Evolutionary conservation across 2,329 filamentous ascomycete species (phyloP).

Genomic region (Penicillium polonicum): DNA sequence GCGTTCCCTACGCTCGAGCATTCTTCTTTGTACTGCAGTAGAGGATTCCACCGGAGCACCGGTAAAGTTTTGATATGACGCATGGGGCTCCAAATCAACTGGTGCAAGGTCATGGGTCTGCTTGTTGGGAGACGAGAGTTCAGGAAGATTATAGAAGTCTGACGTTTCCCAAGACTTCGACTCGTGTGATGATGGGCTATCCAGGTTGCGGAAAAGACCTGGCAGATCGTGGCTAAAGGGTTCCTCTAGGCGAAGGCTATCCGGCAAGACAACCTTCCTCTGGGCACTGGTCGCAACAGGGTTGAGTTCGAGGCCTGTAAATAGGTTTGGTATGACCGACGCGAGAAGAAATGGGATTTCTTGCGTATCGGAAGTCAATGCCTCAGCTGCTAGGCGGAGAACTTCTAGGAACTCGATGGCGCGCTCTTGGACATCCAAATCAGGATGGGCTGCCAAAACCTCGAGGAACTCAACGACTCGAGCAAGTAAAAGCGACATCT

Average conservation of each 20-base stretch:
- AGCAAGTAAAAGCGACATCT: constrained; percentile 73
- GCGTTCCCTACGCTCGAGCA: constrained; percentile 73
- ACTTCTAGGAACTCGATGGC: constrained; percentile 90
- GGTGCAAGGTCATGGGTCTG: constrained; percentile 20
- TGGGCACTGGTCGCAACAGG: constrained; percentile 83
- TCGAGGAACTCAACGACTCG: constrained; percentile 81
- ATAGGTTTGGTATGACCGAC: constrained; percentile 85
- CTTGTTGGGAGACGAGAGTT: constrained; percentile 22
- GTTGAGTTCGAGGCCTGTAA: constrained; percentile 83
- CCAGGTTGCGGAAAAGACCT: constrained; percentile 60
- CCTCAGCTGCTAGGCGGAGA: constrained; percentile 81
- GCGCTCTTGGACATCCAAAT: constrained; percentile 90
- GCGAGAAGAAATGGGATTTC: constrained; percentile 82
- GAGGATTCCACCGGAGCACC: constrained; percentile 60
- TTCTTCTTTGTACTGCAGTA: constrained; percentile 70
- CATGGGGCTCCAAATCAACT: constrained; percentile 23
- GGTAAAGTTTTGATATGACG: constrained; percentile 39
- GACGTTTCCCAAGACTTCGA: constrained; percentile 11
- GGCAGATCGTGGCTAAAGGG: constrained; percentile 76
- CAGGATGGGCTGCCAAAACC: constrained; percentile 74
- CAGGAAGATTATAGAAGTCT: constrained; percentile 42
- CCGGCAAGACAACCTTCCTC: constrained; percentile 76
- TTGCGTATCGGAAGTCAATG: constrained; percentile 45
- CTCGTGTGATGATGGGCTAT: constrained; percentile 42
- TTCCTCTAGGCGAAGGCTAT: constrained; percentile 73